Evolutionary conservation across 768 basidiomycete genomes (phyloP).

Genomic region (Boletellus sp.): DNA sequence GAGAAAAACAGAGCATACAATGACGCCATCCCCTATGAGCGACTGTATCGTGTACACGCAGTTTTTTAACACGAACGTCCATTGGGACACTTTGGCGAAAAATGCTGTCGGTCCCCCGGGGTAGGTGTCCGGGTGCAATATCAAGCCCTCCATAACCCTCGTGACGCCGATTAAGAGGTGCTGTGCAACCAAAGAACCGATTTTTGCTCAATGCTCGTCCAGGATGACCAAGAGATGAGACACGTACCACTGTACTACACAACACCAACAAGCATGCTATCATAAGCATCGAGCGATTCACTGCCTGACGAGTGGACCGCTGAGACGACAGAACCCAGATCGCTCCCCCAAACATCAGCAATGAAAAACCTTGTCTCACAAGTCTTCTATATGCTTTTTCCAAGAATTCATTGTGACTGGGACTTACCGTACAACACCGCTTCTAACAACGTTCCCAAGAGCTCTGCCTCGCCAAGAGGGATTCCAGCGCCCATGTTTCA

Average conservation of each 20-base stretch:
- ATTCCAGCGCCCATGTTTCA: neutral
- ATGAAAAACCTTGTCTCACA: conserved; percentile 23
- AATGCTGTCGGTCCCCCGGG: conserved; percentile 23
- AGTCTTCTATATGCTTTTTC: neutral
- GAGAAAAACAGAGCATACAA: conserved; percentile 11
- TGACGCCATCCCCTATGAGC: conserved; percentile 22
- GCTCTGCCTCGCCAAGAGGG: conserved; percentile 4
- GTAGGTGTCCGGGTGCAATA: conserved; percentile 14
- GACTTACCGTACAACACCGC: conserved; percentile 4
- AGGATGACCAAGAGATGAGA: neutral
- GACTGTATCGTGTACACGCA: conserved; percentile 16
- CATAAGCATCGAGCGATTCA: conserved; percentile 16
- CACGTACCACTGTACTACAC: conserved; percentile 22
- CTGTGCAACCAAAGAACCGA: neutral
- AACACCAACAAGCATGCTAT: conserved; percentile 20
- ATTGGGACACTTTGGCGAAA: conserved; percentile 20
- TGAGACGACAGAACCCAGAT: conserved; percentile 17
- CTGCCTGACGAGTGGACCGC: neutral
- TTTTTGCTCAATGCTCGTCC: neutral
- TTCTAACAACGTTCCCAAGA: neutral
- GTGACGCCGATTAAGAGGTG: conserved; percentile 18
- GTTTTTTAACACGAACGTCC: conserved; percentile 26
- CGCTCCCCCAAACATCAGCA: conserved; percentile 29
- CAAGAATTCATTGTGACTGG: neutral
- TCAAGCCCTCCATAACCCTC: conserved; percentile 19